Conservation (phyloP, 345 rosid species). For the Eucalyptus fibrosa region DNA sequence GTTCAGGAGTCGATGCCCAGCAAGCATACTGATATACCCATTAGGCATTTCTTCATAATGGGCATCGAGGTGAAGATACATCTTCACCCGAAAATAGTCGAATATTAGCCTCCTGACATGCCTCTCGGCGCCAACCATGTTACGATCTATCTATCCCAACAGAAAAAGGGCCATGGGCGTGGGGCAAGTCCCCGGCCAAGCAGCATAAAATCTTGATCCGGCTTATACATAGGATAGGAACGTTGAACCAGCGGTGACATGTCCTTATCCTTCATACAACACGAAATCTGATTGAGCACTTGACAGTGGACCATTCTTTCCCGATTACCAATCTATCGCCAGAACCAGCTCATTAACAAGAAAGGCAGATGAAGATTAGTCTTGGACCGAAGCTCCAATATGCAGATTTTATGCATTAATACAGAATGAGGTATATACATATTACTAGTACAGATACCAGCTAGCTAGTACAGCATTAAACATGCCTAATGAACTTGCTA, state of each 20-base stretch:
- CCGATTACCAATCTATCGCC: background rate
- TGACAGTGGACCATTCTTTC: background rate
- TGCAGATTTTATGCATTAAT: background rate
- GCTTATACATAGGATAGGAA: background rate
- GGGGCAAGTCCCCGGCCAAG: background rate
- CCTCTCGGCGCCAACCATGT: background rate
- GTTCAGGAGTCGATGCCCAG: background rate
- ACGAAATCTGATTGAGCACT: background rate
- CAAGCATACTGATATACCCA: background rate
- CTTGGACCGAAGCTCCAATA: background rate
- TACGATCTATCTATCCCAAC: background rate
- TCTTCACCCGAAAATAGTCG: background rate
- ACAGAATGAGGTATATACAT: background rate
- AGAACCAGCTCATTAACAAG: background rate
- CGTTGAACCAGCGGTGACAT: background rate
- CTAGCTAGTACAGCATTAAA: background rate
- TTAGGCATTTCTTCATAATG: background rate
- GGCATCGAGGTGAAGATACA: background rate
- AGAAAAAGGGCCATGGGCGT: background rate
- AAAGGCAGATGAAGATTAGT: background rate
- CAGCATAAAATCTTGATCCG: background rate
- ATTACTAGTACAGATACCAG: background rate
- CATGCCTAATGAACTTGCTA: background rate
- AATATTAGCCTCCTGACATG: background rate
- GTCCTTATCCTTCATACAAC: background rate